phyloP scores from a whole-genome alignment of 768 basidiomycete genomes.

The Trametes punicea region DNA sequence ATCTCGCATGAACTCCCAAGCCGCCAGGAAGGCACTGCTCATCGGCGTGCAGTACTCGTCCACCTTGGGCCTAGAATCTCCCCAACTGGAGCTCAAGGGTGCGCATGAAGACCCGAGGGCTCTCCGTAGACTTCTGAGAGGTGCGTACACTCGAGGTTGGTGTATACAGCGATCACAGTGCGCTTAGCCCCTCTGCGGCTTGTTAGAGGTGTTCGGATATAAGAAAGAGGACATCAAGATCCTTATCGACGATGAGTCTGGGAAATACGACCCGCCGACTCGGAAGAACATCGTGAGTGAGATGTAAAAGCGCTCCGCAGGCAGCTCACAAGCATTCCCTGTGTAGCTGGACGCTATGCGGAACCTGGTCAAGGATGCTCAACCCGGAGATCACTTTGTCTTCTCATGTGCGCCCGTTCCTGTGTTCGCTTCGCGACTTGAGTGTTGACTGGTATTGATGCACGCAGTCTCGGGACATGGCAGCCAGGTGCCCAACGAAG shows the following conservation, averaged over 20 bases:
- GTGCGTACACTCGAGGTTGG: constrained; percentile 23
- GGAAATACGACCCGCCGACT: constrained; percentile 38
- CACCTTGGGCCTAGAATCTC: neutral
- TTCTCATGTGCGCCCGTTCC: constrained; percentile 51
- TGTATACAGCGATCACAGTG: no score
- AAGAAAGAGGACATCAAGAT: constrained; percentile 37
- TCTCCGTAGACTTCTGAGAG: constrained; percentile 36
- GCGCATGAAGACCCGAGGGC: constrained; percentile 38
- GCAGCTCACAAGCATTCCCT: neutral
- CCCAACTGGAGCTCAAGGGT: constrained; percentile 26
- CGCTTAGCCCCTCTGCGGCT: no score
- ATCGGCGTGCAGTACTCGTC: constrained; percentile 16
- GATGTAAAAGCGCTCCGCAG: neutral
- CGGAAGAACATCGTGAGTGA: constrained; percentile 42
- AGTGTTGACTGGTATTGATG: no score
- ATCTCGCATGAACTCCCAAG: neutral
- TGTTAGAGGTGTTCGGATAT: constrained; percentile 42
- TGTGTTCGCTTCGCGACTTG: no score
- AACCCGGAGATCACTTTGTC: constrained; percentile 49
- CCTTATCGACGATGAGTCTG: constrained; percentile 39
- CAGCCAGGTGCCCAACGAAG: constrained; percentile 39
- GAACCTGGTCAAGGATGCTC: constrained; percentile 41
- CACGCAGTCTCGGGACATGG: constrained; percentile 53
- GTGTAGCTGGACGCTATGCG: constrained; percentile 42
- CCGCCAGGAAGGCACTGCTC: constrained; percentile 10